phyloP scores from a whole-genome alignment of 768 basidiomycete genomes.

The Pulveroboletus sp. region DNA sequence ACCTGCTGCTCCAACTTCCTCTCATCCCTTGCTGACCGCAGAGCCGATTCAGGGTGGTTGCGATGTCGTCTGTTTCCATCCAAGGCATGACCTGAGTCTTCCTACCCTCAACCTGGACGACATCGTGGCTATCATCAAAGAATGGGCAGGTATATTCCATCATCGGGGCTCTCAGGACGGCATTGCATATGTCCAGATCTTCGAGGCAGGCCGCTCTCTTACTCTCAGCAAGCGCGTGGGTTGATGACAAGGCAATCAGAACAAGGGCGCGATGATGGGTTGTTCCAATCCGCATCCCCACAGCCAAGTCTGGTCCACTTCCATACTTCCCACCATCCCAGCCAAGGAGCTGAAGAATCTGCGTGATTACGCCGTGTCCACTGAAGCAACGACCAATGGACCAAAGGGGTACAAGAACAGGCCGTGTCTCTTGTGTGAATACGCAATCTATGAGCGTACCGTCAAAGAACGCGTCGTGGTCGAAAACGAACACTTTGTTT shows the following conservation, averaged over 20 bases:
- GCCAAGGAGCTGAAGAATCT: conserved; percentile 61
- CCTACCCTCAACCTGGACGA: conserved; percentile 56
- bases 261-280: conserved; percentile 93
- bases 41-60: conserved; percentile 79
- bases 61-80: conserved; percentile 85
- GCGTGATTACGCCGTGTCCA: conserved; percentile 40
- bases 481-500: conserved; percentile 73
- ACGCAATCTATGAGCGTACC: conserved; percentile 62
- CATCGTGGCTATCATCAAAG: conserved; percentile 59
- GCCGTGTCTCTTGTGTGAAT: conserved; percentile 76
- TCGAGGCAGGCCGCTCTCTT: conserved; percentile 52
- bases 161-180: conserved; percentile 57
- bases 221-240: not conserved
- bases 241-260: conserved; percentile 39
- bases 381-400: conserved; percentile 35
- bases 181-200: conserved; percentile 81
- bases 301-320: conserved; percentile 84
- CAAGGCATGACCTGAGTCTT: conserved; percentile 80
- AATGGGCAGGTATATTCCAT: conserved; percentile 68
- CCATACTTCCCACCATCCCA: conserved; percentile 64
- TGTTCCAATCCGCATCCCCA: conserved; percentile 94
- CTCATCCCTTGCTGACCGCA: conserved; percentile 57
- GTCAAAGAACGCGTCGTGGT: conserved; percentile 60
- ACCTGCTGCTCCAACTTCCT: conserved; percentile 45
- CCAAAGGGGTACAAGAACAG: conserved; percentile 53